Evolutionary conservation across 2,329 filamentous ascomycete genomes (phyloP).

Genomic region (Fusarium brachygibbosum): DNA sequence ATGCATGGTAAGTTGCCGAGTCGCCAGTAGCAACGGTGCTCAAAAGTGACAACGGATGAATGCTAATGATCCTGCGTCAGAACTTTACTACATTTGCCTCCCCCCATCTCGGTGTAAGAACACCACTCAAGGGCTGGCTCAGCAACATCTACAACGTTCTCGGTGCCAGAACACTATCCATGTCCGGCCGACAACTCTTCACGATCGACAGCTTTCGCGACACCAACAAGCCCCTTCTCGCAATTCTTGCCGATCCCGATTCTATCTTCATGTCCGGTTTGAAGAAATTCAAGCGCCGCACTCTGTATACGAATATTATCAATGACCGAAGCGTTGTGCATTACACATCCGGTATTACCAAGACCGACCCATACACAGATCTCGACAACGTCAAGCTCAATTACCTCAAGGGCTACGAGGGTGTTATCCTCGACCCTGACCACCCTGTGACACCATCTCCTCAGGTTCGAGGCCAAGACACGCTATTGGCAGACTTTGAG

Average conservation of each 20-base stretch:
- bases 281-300: constrained; percentile 79
- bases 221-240: constrained; percentile 83
- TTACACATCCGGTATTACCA: constrained; percentile 84
- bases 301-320: constrained; percentile 86
- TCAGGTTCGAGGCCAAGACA: constrained; percentile 47
- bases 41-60: neutral
- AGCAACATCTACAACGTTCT: constrained; percentile 85
- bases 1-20: constrained; percentile 70
- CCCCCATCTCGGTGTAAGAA: constrained; percentile 82
- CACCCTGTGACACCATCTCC: constrained; percentile 69
- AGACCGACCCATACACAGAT: constrained; percentile 81
- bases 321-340: constrained; percentile 87
- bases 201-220: constrained; percentile 87
- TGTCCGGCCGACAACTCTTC: constrained; percentile 89
- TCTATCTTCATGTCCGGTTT: constrained; percentile 89
- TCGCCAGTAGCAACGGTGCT: neutral
- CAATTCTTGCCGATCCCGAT: constrained; percentile 83
- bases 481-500: constrained; percentile 53
- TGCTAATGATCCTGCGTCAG: constrained; percentile 54
- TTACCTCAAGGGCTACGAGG: constrained; percentile 79
- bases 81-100: constrained; percentile 96
- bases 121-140: constrained; percentile 74
- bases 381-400: constrained; percentile 77
- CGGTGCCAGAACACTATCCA: constrained; percentile 83
- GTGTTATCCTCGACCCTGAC: constrained; percentile 79